These are phyloP conservation scores for Copromyces sp. DNA, from an alignment of 495 filamentous ascomycete genomes.

Conservation along the genomic window DNA sequence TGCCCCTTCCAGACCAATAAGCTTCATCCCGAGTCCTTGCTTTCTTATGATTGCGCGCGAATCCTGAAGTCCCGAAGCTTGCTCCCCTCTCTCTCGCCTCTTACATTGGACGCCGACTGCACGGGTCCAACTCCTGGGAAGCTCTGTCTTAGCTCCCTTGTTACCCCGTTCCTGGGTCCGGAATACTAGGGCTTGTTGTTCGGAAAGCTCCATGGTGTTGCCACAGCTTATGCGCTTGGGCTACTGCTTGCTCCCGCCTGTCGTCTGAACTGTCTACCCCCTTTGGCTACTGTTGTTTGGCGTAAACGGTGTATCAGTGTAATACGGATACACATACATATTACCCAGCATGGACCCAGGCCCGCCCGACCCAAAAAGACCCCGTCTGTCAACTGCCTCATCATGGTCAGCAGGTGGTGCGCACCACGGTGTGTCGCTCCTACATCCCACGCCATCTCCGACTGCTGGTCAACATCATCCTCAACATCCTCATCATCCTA, in stretches of 20 bases:
- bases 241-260: slow-evolving; percentile 12
- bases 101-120: background rate
- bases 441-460: slow-evolving; percentile 34
- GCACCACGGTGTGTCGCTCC: slow-evolving; percentile 35
- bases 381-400: slow-evolving; percentile 33
- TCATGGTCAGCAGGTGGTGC: slow-evolving; percentile 32
- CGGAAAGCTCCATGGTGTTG: slow-evolving; percentile 17
- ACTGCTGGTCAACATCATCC: slow-evolving; percentile 20
- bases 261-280: slow-evolving; percentile 14
- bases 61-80: slow-evolving; percentile 3
- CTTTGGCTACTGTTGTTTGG: slow-evolving; percentile 24
- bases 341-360: slow-evolving; percentile 43
- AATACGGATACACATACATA: slow-evolving; percentile 29
- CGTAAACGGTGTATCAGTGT: slow-evolving; percentile 22
- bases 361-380: slow-evolving; percentile 38
- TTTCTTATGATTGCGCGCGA: slow-evolving; percentile 3
- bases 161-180: background rate
- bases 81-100: background rate
- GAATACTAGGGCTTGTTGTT: background rate
- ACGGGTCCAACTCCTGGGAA: slow-evolving; percentile 4
- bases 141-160: background rate
- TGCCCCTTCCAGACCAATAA: slow-evolving; percentile 12
- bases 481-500: slow-evolving; percentile 18
- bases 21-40: slow-evolving; percentile 4
- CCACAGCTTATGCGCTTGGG: slow-evolving; percentile 11